Percentiles rank a stretch among this genome's conserved stretches.
Conservation (phyloP, 1,284 basidiomycete genomes). For the Heterobasidion annosum region DNA sequence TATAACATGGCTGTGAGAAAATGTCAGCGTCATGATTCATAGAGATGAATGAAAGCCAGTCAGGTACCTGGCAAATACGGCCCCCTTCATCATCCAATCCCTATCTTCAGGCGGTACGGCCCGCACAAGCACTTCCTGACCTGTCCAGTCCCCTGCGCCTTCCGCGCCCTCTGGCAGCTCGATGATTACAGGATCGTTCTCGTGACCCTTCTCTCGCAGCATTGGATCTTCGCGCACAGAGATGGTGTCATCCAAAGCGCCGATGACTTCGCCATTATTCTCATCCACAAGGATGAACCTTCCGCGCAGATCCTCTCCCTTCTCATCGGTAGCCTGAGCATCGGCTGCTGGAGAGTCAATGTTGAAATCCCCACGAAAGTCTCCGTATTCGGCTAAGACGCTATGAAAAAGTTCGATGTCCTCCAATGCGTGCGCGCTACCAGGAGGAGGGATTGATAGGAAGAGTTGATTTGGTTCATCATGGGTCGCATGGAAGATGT, state of each 20-base stretch:
- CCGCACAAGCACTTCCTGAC: slow-evolving; percentile 45
- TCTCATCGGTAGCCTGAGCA: slow-evolving; percentile 8
- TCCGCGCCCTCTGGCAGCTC: slow-evolving; percentile 44
- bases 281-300: slow-evolving; percentile 70
- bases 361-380: slow-evolving; percentile 19
- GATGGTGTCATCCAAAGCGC: slow-evolving; percentile 56
- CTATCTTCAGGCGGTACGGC: slow-evolving; percentile 59
- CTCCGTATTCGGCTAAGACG: slow-evolving; percentile 60
- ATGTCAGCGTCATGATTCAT: background rate
- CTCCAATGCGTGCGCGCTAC: slow-evolving; percentile 32
- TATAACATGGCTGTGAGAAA: slow-evolving; percentile 48
- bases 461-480: slow-evolving; percentile 27
- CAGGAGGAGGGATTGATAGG: slow-evolving; percentile 24
- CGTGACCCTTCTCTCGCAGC: slow-evolving; percentile 36
- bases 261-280: slow-evolving; percentile 65
- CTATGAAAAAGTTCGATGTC: slow-evolving; percentile 66
- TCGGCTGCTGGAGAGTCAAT: background rate
- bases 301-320: slow-evolving; percentile 46
- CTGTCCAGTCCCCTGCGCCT: slow-evolving; percentile 27
- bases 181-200: slow-evolving; percentile 62
- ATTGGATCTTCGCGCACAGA: slow-evolving; percentile 51
- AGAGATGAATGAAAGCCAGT: background rate
- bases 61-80: slow-evolving; percentile 54
- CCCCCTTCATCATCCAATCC: slow-evolving; percentile 67
- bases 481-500: slow-evolving; percentile 27